Conservation (phyloP, 1,139 yeast species). For the Candida smagusa region DNA sequence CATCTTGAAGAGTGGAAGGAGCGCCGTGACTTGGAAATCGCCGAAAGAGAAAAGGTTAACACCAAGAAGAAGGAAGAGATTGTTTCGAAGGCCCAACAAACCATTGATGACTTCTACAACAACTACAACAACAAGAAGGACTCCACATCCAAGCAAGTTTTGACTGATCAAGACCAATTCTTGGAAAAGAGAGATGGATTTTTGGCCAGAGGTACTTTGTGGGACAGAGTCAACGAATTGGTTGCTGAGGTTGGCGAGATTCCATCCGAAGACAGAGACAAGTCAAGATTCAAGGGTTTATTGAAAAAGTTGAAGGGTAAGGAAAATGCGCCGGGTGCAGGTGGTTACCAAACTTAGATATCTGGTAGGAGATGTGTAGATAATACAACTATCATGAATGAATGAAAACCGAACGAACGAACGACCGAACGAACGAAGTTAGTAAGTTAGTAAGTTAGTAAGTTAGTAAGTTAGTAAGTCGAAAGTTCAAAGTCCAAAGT, state of each 20-base stretch:
- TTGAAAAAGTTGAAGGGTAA: slow-evolving; percentile 28
- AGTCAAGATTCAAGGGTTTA: slow-evolving; percentile 23
- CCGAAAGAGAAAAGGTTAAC: slow-evolving; percentile 76
- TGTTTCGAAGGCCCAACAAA: slow-evolving; percentile 74
- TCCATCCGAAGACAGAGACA: slow-evolving; percentile 20
- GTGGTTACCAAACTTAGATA: slow-evolving; percentile 16
- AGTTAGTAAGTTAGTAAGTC: no score
- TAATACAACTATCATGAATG: no score
- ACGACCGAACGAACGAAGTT: no score
- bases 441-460: no score
- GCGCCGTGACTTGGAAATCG: slow-evolving; percentile 77
- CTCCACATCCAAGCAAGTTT: slow-evolving; percentile 59
- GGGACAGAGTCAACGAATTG: slow-evolving; percentile 75
- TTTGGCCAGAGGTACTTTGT: slow-evolving; percentile 72
- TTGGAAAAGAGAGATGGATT: slow-evolving; percentile 76
- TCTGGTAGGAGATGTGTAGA: no score
- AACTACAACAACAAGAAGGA: slow-evolving; percentile 87
- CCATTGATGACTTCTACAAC: slow-evolving; percentile 92
- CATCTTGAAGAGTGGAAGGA: slow-evolving; percentile 78
- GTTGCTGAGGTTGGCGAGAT: slow-evolving; percentile 41
- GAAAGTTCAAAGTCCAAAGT: no score
- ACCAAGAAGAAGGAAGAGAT: slow-evolving; percentile 64
- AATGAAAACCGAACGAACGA: no score
- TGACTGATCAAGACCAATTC: slow-evolving; percentile 67
- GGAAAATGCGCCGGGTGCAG: slow-evolving; percentile 29